Evolutionary conservation across 352 stramenopile genomes (phyloP).

Genomic region (Globisporangium cederbergense): DNA sequence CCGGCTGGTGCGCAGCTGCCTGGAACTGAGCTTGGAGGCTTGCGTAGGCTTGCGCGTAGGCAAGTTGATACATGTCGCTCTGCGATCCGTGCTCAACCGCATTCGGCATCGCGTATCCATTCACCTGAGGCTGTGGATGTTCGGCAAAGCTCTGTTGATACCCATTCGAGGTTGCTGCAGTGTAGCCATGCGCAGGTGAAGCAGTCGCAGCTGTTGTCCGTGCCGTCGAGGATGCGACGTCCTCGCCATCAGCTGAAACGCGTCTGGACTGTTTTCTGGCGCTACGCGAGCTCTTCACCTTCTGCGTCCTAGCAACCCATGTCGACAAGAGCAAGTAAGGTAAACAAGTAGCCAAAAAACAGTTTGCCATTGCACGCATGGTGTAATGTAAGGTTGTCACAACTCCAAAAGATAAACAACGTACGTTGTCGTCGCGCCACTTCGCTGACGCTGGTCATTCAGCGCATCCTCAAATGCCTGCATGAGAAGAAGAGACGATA

Average conservation of each 20-base stretch:
- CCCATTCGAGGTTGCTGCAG: not conserved
- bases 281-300: constrained; percentile 14
- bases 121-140: not conserved
- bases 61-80: constrained; percentile 54
- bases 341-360: not conserved
- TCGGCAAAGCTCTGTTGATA: not conserved
- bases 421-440: constrained; percentile 2
- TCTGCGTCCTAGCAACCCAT: constrained; percentile 22
- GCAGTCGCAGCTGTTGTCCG: not conserved
- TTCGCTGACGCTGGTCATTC: constrained; percentile 32
- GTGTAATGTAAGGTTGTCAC: not conserved
- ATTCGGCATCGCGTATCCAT: constrained; percentile 4
- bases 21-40: constrained; percentile 60
- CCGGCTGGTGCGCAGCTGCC: constrained; percentile 15
- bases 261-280: constrained; percentile 24
- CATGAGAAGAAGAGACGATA: not conserved
- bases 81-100: not conserved
- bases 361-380: not conserved
- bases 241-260: constrained; percentile 21
- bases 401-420: not conserved
- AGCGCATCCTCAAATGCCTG: constrained; percentile 76
- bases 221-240: constrained; percentile 14
- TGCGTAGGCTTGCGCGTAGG: constrained; percentile 67
- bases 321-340: not conserved
- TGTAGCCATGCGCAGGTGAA: constrained; percentile 9